Conservation (phyloP, 1,284 basidiomycete species). For the Pisolithus thermaeus region DNA sequence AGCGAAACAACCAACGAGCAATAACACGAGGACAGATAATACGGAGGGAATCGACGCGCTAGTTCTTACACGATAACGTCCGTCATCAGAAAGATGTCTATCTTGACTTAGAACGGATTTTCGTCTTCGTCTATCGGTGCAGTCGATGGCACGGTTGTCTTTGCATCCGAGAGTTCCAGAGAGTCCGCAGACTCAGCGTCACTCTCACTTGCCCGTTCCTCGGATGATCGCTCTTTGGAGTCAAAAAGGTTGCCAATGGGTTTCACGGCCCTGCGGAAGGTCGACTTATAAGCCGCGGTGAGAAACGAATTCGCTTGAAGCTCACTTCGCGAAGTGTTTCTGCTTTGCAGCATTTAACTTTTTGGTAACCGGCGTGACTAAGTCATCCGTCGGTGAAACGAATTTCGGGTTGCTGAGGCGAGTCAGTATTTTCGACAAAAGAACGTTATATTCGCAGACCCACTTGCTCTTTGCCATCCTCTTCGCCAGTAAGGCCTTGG, state of each 20-base stretch:
- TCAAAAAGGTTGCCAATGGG: conserved; percentile 52
- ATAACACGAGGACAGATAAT: conserved; percentile 21
- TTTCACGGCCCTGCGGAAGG: conserved; percentile 43
- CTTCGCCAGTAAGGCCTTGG: conserved; percentile 84
- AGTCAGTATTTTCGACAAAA: conserved; percentile 3
- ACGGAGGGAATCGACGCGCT: conserved; percentile 11
- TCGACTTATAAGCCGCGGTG: conserved; percentile 7
- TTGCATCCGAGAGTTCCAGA: conserved; percentile 17
- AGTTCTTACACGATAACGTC: conserved; percentile 21
- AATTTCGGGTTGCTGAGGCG: conserved; percentile 63
- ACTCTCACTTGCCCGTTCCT: conserved; percentile 34
- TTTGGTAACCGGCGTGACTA: conserved; percentile 87
- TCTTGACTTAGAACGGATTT: conserved; percentile 49
- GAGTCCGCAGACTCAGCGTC: conserved; percentile 14
- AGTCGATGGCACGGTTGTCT: conserved; percentile 17
- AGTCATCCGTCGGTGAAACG: conserved; percentile 87
- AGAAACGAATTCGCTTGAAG: conserved; percentile 10
- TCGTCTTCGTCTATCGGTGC: conserved; percentile 39
- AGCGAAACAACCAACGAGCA: conserved; percentile 24
- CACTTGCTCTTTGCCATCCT: conserved; percentile 81
- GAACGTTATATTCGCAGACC: conserved; percentile 26
- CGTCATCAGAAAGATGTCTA: background rate
- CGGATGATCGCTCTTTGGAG: conserved; percentile 36
- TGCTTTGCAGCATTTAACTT: conserved; percentile 87
- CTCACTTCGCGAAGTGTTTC: conserved; percentile 87